Percentiles rank a stretch among this genome's conserved stretches.
These are phyloP conservation scores for Amaranthus palmeri DNA, from an alignment of 148 eudicot genomes.

Conservation along the genomic window DNA sequence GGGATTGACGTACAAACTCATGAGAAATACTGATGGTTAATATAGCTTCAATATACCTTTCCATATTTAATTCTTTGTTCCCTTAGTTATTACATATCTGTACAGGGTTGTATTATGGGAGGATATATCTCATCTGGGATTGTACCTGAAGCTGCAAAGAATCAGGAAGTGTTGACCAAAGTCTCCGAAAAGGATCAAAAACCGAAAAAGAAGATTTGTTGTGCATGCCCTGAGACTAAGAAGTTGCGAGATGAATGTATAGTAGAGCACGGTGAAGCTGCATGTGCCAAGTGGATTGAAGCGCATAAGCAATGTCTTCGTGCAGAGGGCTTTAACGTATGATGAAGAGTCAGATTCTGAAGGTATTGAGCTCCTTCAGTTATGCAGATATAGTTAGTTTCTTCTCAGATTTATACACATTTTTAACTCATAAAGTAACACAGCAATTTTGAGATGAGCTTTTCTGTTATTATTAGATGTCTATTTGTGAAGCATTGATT, in stretches of 20 bases:
- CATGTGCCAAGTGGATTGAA: conserved; percentile 83
- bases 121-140: conserved; percentile 17
- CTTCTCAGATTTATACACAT: conserved; percentile 2
- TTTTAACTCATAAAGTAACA: background rate
- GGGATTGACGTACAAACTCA: too few species aligned
- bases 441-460: background rate
- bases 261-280: conserved; percentile 81
- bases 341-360: background rate
- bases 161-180: conserved; percentile 25
- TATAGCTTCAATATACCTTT: background rate
- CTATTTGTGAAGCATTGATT: background rate
- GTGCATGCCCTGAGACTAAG: conserved; percentile 95
- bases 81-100: background rate
- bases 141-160: conserved; percentile 23
- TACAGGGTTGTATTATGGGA: conserved; percentile 32
- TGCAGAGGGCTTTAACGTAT: conserved; percentile 88
- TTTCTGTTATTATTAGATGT: too few species aligned
- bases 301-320: conserved; percentile 87
- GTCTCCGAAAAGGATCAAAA: conserved; percentile 41
- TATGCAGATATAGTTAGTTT: conserved; percentile 2
- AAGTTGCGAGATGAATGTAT: conserved; percentile 87
- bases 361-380: background rate
- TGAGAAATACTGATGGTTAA: background rate
- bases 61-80: background rate
- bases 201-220: conserved; percentile 94